A percentile compares a stretch with the other conserved stretches of the same genome.
Conservation (phyloP, 2,329 filamentous ascomycete species). For the Aspergillus sp. region DNA sequence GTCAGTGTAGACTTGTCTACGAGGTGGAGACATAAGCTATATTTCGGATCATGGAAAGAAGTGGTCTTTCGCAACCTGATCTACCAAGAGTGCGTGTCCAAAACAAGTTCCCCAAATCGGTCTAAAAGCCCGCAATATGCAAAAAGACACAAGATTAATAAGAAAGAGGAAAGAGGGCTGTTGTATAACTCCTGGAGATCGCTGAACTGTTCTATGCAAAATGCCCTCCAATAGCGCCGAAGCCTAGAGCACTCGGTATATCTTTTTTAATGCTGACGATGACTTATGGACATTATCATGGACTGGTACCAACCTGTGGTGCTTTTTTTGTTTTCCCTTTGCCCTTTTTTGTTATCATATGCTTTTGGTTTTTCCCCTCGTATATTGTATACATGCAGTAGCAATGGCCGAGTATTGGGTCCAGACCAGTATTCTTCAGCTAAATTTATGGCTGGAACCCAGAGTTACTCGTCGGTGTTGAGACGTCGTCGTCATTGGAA, state of each 20-base stretch:
- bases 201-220: conserved; percentile 28
- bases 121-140: conserved; percentile 18
- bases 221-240: conserved; percentile 15
- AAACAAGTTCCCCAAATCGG: neutral
- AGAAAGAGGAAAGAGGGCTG: conserved; percentile 9
- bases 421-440: neutral
- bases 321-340: conserved; percentile 8
- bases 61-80: neutral
- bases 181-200: conserved; percentile 15
- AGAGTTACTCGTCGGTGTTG: conserved; percentile 20
- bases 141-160: conserved; percentile 8
- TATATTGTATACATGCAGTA: neutral
- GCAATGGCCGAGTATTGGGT: neutral
- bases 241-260: conserved; percentile 14
- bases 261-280: conserved; percentile 14
- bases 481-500: conserved; percentile 31
- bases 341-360: neutral
- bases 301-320: conserved; percentile 16
- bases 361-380: neutral
- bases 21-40: neutral
- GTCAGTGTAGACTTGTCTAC: no score
- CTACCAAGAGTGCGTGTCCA: neutral
- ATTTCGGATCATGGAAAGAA: neutral
- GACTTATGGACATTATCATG: conserved; percentile 13
- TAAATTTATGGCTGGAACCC: conserved; percentile 21